Base-by-base conservation (phyloP, 2,329 filamentous ascomycete species). In the Colletotrichum tanaceti region DNA sequence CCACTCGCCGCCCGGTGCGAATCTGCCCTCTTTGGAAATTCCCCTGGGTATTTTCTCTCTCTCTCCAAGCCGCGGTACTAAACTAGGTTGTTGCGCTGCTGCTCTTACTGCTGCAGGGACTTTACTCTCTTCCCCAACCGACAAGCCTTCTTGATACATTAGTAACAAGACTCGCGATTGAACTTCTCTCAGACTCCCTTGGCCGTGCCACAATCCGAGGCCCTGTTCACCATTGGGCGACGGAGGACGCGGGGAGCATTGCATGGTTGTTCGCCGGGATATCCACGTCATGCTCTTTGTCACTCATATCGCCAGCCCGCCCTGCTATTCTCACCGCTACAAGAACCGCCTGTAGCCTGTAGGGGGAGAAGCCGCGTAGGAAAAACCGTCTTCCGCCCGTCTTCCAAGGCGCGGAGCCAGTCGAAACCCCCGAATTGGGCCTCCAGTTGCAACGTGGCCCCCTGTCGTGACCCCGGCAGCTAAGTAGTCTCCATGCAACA, bases 251-350 rank as follows among this genome's bases (percentile, higher is more conserved):
- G 62, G 24, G 28, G 43, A 28, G n/a, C 32, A 52, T 43, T 20
- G 50, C 53, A 65, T 55, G 49, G 35, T 20, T 28, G 28, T 10
- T 41, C 4, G 49, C 50, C n/a, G n/a, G 66, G 62, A 66, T 65
- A 55, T 22, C 65, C 50, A 38, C 32, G 53, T 39, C 35, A 24
- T 10, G 28, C 47, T 47, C n/a, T 11, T 38, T 14, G 38, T 50
- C 35, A n/a, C 20, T 22, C 14, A n/a, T 13, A 54, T 59, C 41
- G 61, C 41, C 62, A 47, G 65, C 61, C 65, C 47, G n/a, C n/a
- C n/a, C n/a, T 68, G 65, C 52, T 53, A 18, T 39, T n/a, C 59
- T 58, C 65, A 65, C 65, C 61, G 54, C 65, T 59, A 46, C 35
- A 46, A 43, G 24, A 20, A 39, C 20, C 46, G 52, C 52, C 38